Evolutionary conservation across 2,329 filamentous ascomycete genomes (phyloP).

Genomic region (Colletotrichum chrysophilum): DNA sequence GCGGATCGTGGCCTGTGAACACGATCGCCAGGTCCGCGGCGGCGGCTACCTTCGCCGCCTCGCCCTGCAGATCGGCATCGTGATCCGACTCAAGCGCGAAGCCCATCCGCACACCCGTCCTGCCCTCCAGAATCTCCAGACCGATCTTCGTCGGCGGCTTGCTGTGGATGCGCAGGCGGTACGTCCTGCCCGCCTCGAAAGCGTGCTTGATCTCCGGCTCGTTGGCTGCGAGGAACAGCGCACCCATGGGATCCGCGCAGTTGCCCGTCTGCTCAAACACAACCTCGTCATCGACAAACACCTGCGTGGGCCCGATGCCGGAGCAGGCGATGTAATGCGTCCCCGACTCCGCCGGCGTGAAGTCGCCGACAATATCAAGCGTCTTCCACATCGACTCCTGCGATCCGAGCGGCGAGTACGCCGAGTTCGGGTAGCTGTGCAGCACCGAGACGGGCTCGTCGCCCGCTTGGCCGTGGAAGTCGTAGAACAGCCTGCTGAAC

Average conservation of each 20-base stretch:
- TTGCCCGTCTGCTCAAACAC: slow-evolving; percentile 36
- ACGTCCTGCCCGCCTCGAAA: slow-evolving; percentile 31
- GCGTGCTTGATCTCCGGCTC: slow-evolving; percentile 33
- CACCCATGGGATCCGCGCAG: slow-evolving; percentile 37
- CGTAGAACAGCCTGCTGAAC: slow-evolving; percentile 34
- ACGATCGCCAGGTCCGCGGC: slow-evolving; percentile 63
- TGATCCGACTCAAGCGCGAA: slow-evolving; percentile 35
- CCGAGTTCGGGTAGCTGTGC: slow-evolving; percentile 29
- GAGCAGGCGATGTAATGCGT: slow-evolving; percentile 36
- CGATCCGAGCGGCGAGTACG: slow-evolving; percentile 26
- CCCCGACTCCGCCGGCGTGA: slow-evolving; percentile 32
- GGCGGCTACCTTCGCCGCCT: slow-evolving; percentile 42
- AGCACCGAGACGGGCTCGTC: slow-evolving; percentile 26
- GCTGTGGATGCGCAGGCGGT: slow-evolving; percentile 34
- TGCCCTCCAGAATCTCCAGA: slow-evolving; percentile 36
- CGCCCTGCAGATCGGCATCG: slow-evolving; percentile 62
- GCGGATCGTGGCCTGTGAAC: slow-evolving; percentile 66
- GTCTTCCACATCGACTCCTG: slow-evolving; percentile 27
- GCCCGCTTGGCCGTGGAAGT: slow-evolving; percentile 26
- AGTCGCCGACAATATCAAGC: slow-evolving; percentile 33
- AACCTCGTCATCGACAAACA: slow-evolving; percentile 34
- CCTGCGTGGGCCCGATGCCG: slow-evolving; percentile 33
- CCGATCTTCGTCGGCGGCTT: slow-evolving; percentile 31
- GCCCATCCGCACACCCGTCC: slow-evolving; percentile 34
- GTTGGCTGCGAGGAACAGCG: slow-evolving; percentile 34